These are phyloP conservation scores for Leccinum incarnatum DNA, from an alignment of 768 basidiomycete genomes.

Conservation along the genomic window DNA sequence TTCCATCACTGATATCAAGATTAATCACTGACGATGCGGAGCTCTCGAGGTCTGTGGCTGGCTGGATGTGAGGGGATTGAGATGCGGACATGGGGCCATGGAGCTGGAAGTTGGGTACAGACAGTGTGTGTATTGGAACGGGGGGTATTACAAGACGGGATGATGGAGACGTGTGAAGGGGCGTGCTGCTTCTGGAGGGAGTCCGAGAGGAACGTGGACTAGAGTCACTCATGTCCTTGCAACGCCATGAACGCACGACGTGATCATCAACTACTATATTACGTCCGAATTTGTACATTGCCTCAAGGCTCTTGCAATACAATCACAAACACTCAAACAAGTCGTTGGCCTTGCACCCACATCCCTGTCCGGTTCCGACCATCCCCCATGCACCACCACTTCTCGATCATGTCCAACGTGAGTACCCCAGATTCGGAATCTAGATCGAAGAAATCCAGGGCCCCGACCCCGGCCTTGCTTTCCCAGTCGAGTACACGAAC, in stretches of 20 bases:
- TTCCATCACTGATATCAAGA: constrained; percentile 63
- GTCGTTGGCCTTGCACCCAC: constrained; percentile 71
- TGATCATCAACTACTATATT: not conserved
- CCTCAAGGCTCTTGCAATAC: constrained; percentile 11
- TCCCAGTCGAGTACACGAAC: constrained; percentile 47
- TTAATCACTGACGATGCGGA: constrained; percentile 71
- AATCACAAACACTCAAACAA: constrained; percentile 17
- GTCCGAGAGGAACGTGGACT: constrained; percentile 27
- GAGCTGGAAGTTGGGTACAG: constrained; percentile 55
- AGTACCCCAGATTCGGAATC: constrained; percentile 17
- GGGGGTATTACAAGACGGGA: constrained; percentile 55
- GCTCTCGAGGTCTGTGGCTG: constrained; percentile 47
- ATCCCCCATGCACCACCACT: constrained; percentile 90
- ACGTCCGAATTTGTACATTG: not conserved
- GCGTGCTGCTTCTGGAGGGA: constrained; percentile 38
- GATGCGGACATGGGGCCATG: constrained; percentile 38
- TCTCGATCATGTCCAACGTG: constrained; percentile 64
- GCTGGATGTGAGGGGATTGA: constrained; percentile 26
- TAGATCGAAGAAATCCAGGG: constrained; percentile 67
- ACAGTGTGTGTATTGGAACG: constrained; percentile 49
- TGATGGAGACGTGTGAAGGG: constrained; percentile 43
- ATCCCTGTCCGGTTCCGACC: constrained; percentile 58
- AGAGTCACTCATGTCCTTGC: constrained; percentile 23
- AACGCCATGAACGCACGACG: constrained; percentile 4
- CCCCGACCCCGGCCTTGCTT: constrained; percentile 48